Percentiles rank a stretch among this genome's conserved stretches.
Evolutionary conservation across 164 flowering plant genomes (phyloP).

Genomic region (Liriodendron chinense): DNA sequence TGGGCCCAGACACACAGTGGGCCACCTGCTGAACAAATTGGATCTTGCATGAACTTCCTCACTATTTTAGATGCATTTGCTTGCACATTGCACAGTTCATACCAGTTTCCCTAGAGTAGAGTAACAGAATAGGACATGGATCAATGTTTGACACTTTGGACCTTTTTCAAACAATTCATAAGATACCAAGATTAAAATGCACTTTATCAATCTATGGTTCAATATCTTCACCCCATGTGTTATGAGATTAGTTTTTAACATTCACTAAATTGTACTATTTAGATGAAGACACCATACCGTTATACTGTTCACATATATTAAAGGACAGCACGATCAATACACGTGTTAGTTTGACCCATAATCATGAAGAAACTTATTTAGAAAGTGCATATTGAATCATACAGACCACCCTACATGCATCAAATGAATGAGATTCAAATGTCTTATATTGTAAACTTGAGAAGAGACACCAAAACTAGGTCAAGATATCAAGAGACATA

Average conservation of each 20-base stretch:
- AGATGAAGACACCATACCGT: too few species aligned
- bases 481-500: background rate
- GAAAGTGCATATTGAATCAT: background rate
- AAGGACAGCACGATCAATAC: too few species aligned
- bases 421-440: background rate
- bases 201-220: background rate
- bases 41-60: background rate
- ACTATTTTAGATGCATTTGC: background rate
- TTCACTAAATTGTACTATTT: too few species aligned
- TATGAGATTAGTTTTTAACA: too few species aligned
- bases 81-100: too few species aligned
- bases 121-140: background rate
- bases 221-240: too few species aligned
- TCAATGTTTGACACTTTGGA: background rate
- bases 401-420: background rate
- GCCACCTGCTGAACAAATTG: background rate
- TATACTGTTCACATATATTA: too few species aligned
- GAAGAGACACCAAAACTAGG: background rate
- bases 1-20: too few species aligned
- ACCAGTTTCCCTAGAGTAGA: background rate
- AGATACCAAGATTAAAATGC: background rate
- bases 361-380: too few species aligned
- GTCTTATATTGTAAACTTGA: background rate
- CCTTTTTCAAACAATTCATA: background rate
- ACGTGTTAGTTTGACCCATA: too few species aligned